Base-by-base conservation (phyloP, 805 yeast species). In the Teunomyces funiuensis region DNA sequence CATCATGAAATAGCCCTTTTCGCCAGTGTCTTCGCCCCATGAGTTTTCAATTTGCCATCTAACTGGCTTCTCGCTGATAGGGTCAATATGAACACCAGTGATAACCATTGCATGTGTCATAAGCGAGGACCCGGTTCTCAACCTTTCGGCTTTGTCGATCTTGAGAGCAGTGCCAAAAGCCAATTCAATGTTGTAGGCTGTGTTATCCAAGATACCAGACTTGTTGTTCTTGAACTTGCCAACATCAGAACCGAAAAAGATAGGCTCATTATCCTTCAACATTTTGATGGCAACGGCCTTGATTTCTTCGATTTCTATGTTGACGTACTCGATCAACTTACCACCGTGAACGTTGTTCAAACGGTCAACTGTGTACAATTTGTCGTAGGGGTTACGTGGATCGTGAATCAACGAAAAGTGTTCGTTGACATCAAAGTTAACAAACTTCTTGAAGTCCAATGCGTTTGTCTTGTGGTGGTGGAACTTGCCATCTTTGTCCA, bases 61-160 rank as follows among this genome's bases (percentile, higher is more conserved):
- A 2, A 66, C 55, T 4, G 74, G 75, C 4, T 37, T 34, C 10
- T 73, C 72, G 27, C 61, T 55, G 10, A 36, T 41, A 9, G 72
- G 79, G 48, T 83, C 88, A 23, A 88, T 65, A 60, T 87, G 89
- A 36, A 85, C 91, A 23, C 82, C 96, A 8, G 89, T 82, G 55
- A 88, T 78, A 18, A 82, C 74, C 96, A 88, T 88, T 27, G 96
- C 96, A 55, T 88, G 96, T n/a, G 95, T 88, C 95, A 88, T 86
- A 48, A 80, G 66, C 18, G 89, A 82, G 47, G 87, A 81, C 42
- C 80, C 80, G 49, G 84, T 81, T 45, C 71, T 65, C 45, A 88
- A 80, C 48, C 95, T 72, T 38, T 88, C 83, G 16, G 80, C 80
- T 68, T 88, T 88, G 39, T 59, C 46, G 53, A 64, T 76, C 71